Evolutionary conservation across 495 filamentous ascomycete genomes (phyloP).

Genomic region (Neurospora pannonica): DNA sequence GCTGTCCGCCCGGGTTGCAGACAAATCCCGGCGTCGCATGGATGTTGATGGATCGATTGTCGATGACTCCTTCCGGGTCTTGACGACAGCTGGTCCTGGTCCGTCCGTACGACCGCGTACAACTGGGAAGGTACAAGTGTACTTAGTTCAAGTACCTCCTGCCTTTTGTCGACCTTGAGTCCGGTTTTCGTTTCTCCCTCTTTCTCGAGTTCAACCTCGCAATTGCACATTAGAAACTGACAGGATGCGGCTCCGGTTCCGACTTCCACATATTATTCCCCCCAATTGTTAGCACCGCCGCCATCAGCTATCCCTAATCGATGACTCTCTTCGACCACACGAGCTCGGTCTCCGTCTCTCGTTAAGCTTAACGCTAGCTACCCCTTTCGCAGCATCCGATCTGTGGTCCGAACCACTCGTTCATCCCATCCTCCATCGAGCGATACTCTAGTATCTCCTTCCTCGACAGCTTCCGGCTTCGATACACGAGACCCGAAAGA

Average conservation of each 20-base stretch:
- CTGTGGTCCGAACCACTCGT: not conserved
- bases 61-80: not conserved
- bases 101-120: not conserved
- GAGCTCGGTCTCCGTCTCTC: not conserved
- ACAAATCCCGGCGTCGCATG: not conserved
- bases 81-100: not conserved
- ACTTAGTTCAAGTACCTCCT: not conserved
- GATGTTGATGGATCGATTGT: not conserved
- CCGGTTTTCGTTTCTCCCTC: not conserved
- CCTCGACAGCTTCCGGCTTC: not conserved
- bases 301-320: not conserved
- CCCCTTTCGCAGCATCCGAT: not conserved
- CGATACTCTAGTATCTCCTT: not conserved
- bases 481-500: not conserved
- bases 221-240: not conserved
- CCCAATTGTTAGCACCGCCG: not conserved
- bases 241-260: not conserved
- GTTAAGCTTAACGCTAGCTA: not conserved
- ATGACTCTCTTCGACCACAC: not conserved
- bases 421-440: not conserved
- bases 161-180: not conserved
- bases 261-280: not conserved
- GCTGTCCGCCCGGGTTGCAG: not conserved
- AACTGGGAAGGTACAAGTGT: not conserved
- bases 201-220: not conserved